A percentile compares a stretch with the other conserved stretches of the same genome.
Evolutionary conservation across 2,329 filamentous ascomycete species (phyloP).

Genomic region (Diplodia corticola): DNA sequence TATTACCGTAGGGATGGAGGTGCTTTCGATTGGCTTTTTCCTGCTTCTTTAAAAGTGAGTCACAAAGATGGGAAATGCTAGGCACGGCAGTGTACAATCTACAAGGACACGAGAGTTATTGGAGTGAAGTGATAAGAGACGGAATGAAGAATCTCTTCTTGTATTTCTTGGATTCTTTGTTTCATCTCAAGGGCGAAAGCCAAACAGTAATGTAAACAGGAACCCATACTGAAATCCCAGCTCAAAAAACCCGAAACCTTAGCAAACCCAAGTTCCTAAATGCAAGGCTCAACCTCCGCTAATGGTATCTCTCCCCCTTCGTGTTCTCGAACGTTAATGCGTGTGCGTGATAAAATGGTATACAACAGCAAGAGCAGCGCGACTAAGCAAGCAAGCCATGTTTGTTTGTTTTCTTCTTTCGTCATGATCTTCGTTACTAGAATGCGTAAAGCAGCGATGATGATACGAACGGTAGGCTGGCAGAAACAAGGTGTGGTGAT

Average conservation of each 20-base stretch:
- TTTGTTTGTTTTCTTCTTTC: background rate
- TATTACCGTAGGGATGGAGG: too few relatives aligned
- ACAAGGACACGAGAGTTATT: background rate
- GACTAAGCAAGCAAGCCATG: background rate
- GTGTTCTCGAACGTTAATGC: background rate
- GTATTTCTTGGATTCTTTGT: background rate
- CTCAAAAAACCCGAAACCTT: background rate
- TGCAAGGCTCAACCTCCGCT: background rate
- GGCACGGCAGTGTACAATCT: too few relatives aligned
- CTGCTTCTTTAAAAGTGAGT: too few relatives aligned
- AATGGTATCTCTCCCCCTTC: background rate
- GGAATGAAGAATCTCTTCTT: background rate
- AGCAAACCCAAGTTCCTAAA: background rate
- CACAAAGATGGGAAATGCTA: too few relatives aligned
- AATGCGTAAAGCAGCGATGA: background rate
- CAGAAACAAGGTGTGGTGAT: background rate
- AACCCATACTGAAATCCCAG: background rate
- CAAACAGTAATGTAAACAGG: background rate
- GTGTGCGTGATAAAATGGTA: background rate
- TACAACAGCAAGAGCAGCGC: constrained; percentile 8
- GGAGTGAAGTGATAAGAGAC: background rate
- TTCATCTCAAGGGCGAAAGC: background rate
- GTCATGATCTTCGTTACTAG: constrained; percentile 2
- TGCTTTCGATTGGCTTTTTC: too few relatives aligned
- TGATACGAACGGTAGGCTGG: background rate